A percentile compares a stretch with the other conserved stretches of the same genome.
Conservation (phyloP, 148 eudicot genomes). For the Bassia scoparia region DNA sequence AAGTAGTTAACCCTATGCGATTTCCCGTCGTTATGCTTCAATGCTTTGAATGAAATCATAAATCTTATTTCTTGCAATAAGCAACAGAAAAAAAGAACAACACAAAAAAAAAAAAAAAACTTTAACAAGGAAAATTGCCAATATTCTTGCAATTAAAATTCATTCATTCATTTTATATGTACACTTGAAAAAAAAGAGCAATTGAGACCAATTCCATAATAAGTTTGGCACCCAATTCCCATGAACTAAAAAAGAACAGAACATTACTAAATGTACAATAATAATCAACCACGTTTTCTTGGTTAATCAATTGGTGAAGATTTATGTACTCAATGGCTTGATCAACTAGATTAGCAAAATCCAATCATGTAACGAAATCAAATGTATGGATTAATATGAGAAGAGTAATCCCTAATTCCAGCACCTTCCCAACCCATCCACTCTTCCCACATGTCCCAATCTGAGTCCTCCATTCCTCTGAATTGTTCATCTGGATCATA, state of each 20-base stretch:
- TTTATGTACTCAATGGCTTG: neutral
- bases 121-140: too few species aligned
- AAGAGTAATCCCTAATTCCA: conserved; percentile 65
- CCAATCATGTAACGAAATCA: conserved; percentile 14
- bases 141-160: too few species aligned
- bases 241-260: neutral
- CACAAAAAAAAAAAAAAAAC: too few species aligned
- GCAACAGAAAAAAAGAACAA: too few species aligned
- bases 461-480: conserved; percentile 59
- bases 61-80: too few species aligned
- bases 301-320: neutral
- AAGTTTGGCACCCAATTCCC: neutral
- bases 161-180: neutral
- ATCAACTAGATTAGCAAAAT: neutral
- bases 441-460: conserved; percentile 77
- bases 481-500: conserved; percentile 39
- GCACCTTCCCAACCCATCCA: conserved; percentile 98
- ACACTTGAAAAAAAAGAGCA: neutral
- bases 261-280: neutral
- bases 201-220: neutral
- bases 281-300: neutral
- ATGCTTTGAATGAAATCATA: too few species aligned
- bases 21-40: too few species aligned
- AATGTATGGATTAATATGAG: conserved; percentile 65
- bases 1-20: too few species aligned